Evolutionary conservation across 345 rosid species (phyloP).

Genomic region (Citrus sp.): DNA sequence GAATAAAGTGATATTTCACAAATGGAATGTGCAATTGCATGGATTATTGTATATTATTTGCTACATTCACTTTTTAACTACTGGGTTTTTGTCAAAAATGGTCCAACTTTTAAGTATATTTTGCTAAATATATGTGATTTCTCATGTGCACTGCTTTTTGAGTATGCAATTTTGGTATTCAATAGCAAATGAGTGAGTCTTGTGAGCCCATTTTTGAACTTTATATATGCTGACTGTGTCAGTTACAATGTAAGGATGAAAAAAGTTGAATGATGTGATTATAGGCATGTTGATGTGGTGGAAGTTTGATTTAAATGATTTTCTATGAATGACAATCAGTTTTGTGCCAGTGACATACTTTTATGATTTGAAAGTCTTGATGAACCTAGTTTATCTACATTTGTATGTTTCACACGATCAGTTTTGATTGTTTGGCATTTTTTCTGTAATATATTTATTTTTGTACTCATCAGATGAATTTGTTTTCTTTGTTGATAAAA

Average conservation of each 20-base stretch:
- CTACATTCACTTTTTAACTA: conserved; percentile 28
- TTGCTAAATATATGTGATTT: background rate
- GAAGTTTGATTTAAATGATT: conserved; percentile 2
- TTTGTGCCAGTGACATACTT: background rate
- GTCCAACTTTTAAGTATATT: background rate
- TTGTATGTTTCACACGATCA: background rate
- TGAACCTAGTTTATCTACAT: background rate
- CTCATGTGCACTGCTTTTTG: conserved; percentile 16
- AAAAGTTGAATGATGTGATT: conserved; percentile 10
- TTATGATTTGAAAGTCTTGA: background rate
- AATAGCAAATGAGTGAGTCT: conserved; percentile 6
- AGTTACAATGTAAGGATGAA: conserved; percentile 1
- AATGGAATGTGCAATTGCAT: conserved; percentile 17
- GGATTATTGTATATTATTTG: conserved; percentile 13
- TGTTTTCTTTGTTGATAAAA: conserved; percentile 5
- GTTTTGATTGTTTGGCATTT: background rate
- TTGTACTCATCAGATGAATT: background rate
- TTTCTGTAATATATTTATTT: background rate
- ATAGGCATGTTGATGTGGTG: background rate
- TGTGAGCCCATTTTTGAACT: background rate
- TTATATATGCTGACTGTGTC: conserved; percentile 1
- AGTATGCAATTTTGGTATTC: conserved; percentile 5
- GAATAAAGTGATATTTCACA: conserved; percentile 9
- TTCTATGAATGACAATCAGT: conserved; percentile 6
- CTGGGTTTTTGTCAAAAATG: conserved; percentile 12